Base-by-base conservation (phyloP, 1,139 yeast species). In the Candida sanyaensis region DNA sequence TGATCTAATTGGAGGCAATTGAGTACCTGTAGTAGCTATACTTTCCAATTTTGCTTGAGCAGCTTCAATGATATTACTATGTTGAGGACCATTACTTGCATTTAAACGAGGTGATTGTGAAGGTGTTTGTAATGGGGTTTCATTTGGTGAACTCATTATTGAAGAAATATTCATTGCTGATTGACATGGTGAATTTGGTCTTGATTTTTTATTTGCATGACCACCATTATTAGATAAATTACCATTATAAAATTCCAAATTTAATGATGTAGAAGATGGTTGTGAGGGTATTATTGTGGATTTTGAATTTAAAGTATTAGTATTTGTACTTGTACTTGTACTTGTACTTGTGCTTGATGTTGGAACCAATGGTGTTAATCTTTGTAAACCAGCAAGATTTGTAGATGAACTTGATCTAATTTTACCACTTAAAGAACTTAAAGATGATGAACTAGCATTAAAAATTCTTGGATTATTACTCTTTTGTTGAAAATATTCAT, bases 1-100 rank as follows among this genome's bases (percentile, higher is more conserved):
- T 33, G 73, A 62, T 44, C 79, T 58, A 42, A 75, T 74, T 4
- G 80, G 80, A 5, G 80, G 80, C 46, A 75, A 65, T 50, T 62
- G 66, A 2, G 77, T 73, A 10, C 79, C 77, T 13, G 65, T 65
- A 44, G 68, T 66, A 6, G 80, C 78, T 40, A 75, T 75, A 50
- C 69, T 56, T 30, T 58, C 59, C 44, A 64, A 55, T 51, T 61
- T 63, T 37, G 57, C 58, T 9, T 60, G 50, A 10, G 68, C 68
- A 4, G 57, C 60, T 31, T 60, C 60, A 27, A 55, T 55, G 49
- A 62, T 24, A 29, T n/a, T 39, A 10, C 27, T 29, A 8, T 7
- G n/a, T n/a, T n/a, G 28, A 21, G 50, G 47, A n/a, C 44, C 24
- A 13, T 47, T 50, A 31, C 57, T 58, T 2, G 77, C 69, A 37